phyloP scores from a whole-genome alignment of 2,329 filamentous ascomycete genomes.

The Amesomyces nigricolor region DNA sequence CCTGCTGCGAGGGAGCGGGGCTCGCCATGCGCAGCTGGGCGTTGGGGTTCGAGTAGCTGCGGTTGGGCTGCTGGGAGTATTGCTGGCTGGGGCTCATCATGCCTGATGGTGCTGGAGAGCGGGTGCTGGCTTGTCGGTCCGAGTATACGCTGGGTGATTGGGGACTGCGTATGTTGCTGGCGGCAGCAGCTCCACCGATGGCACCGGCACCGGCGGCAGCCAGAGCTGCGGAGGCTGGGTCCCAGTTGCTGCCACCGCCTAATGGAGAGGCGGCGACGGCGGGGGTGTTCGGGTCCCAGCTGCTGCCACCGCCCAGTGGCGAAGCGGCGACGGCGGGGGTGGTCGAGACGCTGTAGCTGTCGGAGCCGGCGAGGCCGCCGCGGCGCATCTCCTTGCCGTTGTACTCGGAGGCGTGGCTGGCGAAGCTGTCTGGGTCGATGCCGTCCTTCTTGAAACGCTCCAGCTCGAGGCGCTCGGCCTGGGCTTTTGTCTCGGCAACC shows the following conservation, averaged over 20 bases:
- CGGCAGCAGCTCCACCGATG: constrained; percentile 23
- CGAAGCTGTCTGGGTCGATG: constrained; percentile 44
- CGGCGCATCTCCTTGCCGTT: constrained; percentile 32
- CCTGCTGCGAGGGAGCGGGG: constrained; percentile 24
- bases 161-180: constrained; percentile 23
- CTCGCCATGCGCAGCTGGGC: constrained; percentile 28
- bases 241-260: constrained; percentile 28
- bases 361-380: constrained; percentile 26
- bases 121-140: constrained; percentile 5
- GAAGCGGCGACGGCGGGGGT: constrained; percentile 23
- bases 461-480: constrained; percentile 47
- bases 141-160: constrained; percentile 22
- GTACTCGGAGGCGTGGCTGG: constrained; percentile 35
- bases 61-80: constrained; percentile 20
- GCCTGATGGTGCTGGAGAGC: constrained; percentile 17
- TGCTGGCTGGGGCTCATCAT: constrained; percentile 19
- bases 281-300: constrained; percentile 22
- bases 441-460: constrained; percentile 45
- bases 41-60: constrained; percentile 28
- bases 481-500: constrained; percentile 38
- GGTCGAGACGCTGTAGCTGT: constrained; percentile 32
- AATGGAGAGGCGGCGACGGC: constrained; percentile 15
- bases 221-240: constrained; percentile 10
- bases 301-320: constrained; percentile 28
- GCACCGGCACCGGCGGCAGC: constrained; percentile 22